Conservation (phyloP, 306 rosid genomes). For the Dalbergia oliveri region DNA sequence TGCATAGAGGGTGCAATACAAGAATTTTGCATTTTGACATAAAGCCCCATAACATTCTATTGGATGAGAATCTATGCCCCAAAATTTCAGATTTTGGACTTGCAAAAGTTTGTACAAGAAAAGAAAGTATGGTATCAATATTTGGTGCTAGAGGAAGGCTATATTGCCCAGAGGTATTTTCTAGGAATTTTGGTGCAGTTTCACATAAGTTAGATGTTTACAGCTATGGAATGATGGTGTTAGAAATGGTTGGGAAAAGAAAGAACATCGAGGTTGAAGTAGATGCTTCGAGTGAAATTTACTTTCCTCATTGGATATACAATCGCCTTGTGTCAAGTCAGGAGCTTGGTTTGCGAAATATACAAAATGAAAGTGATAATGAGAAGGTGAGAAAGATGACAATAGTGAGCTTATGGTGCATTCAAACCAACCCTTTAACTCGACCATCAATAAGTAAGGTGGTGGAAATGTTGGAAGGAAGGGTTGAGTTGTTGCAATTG, state of each 20-base stretch:
- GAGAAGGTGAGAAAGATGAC: slow-evolving; percentile 49
- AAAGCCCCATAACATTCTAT: slow-evolving; percentile 55
- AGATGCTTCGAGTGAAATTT: slow-evolving; percentile 42
- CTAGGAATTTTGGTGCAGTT: slow-evolving; percentile 51
- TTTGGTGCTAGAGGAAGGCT: slow-evolving; percentile 51
- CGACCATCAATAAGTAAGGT: slow-evolving; percentile 48
- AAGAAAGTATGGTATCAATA: slow-evolving; percentile 50
- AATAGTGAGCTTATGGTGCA: slow-evolving; percentile 51
- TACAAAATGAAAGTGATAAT: slow-evolving; percentile 37
- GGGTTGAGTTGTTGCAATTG: slow-evolving; percentile 18
- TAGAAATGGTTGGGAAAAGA: slow-evolving; percentile 49
- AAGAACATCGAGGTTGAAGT: slow-evolving; percentile 31
- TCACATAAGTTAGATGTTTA: slow-evolving; percentile 59
- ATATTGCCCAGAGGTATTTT: slow-evolving; percentile 50
- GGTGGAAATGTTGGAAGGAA: slow-evolving; percentile 48
- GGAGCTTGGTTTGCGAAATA: slow-evolving; percentile 30
- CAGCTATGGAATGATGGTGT: slow-evolving; percentile 54
- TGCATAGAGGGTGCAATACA: slow-evolving; percentile 55
- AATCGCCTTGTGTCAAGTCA: slow-evolving; percentile 42
- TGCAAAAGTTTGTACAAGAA: slow-evolving; percentile 49
- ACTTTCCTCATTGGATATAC: slow-evolving; percentile 59
- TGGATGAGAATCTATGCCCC: slow-evolving; percentile 47
- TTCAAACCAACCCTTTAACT: slow-evolving; percentile 41
- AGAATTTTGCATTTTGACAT: slow-evolving; percentile 61
- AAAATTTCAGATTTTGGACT: slow-evolving; percentile 61